Base-by-base conservation (phyloP, 176 grass and related monocot genomes). In the Oryza punctata region DNA sequence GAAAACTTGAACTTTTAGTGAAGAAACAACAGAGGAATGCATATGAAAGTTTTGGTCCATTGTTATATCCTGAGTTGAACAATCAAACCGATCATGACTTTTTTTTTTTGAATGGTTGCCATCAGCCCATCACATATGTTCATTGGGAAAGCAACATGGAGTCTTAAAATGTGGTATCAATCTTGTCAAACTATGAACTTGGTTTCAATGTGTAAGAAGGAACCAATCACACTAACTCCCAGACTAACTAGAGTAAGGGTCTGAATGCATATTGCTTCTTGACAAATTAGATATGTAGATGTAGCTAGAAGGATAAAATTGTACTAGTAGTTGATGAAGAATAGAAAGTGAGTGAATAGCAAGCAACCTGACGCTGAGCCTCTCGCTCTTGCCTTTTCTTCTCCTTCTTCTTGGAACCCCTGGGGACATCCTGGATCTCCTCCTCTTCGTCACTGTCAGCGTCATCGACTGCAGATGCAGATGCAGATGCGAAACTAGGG, bases 351-450 rank as follows among this genome's bases (percentile, higher is more conserved):
- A 54, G 8, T n/a, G 6, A 65, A 24, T 21, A 72, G 2, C 14
- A 73, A 72, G 2, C 14, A 73, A 98, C 91, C 88, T 98, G 87
- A 30, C 85, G 82, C 78, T 95, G 91, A 0, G 59, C 82, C 65
- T 93, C 92, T 13, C 93, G 87, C 59, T 98, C 96, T 81, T 95
- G 96, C 71, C 85, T 91, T 64, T 83, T 98, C 96, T 86, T 98
- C 77, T 95, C 96, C 87, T 91, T 98, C 74, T 94, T 94, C 72
- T 87, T 94, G 75, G 92, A 98, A 32, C 82, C 69, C 69, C 65
- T 98, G 35, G 78, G 75, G n/a, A 16, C 85, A 89, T 85, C 84
- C 12, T 69, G 77, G 68, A 83, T 33, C 70, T 94, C 90, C 69
- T 93, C 92, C 24, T 96, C 91, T 24, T 89, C 88, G 24, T 93